phyloP scores from a whole-genome alignment of 805 yeast species.

The Sungouiozyma intestinalis region DNA sequence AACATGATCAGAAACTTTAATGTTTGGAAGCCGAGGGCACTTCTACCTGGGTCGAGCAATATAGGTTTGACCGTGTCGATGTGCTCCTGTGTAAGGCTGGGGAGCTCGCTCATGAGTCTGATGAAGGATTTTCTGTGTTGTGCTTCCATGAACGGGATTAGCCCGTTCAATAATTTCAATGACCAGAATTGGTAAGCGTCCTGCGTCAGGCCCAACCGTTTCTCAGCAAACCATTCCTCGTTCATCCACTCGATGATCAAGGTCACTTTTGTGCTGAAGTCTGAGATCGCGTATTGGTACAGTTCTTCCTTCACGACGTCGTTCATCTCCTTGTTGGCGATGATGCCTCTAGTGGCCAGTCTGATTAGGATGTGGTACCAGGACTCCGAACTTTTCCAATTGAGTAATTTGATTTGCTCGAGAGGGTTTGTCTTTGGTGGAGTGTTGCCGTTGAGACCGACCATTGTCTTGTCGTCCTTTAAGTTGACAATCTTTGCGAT shows the following conservation, averaged over 20 bases:
- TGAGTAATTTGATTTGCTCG: slow-evolving; percentile 26
- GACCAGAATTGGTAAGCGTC: slow-evolving; percentile 56
- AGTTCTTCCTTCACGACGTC: slow-evolving; percentile 59
- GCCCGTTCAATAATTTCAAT: slow-evolving; percentile 56
- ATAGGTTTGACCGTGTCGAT: slow-evolving; percentile 59
- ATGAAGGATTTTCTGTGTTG: slow-evolving; percentile 73
- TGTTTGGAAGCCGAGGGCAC: slow-evolving; percentile 70
- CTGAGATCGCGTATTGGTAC: slow-evolving; percentile 61
- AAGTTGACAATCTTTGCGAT: slow-evolving; percentile 6
- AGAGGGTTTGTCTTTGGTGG: slow-evolving; percentile 7
- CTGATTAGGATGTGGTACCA: slow-evolving; percentile 72
- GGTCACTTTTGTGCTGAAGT: slow-evolving; percentile 63
- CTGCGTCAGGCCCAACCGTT: slow-evolving; percentile 9
- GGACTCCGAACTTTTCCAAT: slow-evolving; percentile 55
- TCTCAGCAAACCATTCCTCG: slow-evolving; percentile 83
- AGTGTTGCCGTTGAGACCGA: background rate
- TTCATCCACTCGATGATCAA: slow-evolving; percentile 83
- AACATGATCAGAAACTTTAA: slow-evolving; percentile 78
- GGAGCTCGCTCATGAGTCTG: slow-evolving; percentile 78
- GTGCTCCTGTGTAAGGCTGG: slow-evolving; percentile 54
- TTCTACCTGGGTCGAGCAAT: slow-evolving; percentile 78
- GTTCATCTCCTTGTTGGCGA: slow-evolving; percentile 36
- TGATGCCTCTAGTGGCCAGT: slow-evolving; percentile 73
- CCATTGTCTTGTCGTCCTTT: slow-evolving; percentile 1
- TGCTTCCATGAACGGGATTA: slow-evolving; percentile 77